These are phyloP conservation scores for Aplosporella prunicola DNA, from an alignment of 2,329 filamentous ascomycete genomes.

Conservation along the genomic window DNA sequence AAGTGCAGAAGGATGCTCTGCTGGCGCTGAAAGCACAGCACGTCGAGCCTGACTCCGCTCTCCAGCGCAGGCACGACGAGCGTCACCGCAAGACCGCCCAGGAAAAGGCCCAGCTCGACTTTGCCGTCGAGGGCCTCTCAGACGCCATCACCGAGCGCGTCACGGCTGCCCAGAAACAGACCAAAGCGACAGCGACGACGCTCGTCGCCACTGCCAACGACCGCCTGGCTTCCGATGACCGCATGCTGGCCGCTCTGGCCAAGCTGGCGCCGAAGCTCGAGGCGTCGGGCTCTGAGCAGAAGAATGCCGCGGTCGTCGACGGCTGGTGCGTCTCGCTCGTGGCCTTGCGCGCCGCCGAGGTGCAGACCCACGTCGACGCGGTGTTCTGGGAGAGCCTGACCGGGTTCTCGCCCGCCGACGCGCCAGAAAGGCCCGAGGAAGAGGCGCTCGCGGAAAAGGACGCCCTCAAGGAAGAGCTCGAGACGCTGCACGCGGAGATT, in stretches of 20 bases:
- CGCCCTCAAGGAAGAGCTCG: constrained; percentile 54
- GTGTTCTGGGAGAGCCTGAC: constrained; percentile 40
- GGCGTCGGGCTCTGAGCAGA: constrained; percentile 35
- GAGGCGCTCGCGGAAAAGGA: constrained; percentile 44
- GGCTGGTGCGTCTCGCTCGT: constrained; percentile 43
- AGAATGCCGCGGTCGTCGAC: constrained; percentile 45
- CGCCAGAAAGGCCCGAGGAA: constrained; percentile 19
- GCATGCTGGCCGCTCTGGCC: constrained; percentile 19
- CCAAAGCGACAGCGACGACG: constrained; percentile 34
- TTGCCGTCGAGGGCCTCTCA: constrained; percentile 24
- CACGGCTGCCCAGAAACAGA: constrained; percentile 38
- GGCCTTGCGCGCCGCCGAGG: constrained; percentile 30
- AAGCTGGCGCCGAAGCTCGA: constrained; percentile 41
- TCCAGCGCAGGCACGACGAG: constrained; percentile 30
- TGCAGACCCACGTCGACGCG: constrained; percentile 39
- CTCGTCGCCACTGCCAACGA: constrained; percentile 43
- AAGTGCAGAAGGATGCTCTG: constrained; percentile 53
- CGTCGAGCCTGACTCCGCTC: constrained; percentile 28
- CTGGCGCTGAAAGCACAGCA: constrained; percentile 43
- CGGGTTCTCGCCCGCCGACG: not conserved
- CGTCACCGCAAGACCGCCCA: constrained; percentile 26
- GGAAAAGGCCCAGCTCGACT: constrained; percentile 34
- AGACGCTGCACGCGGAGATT: constrained; percentile 61
- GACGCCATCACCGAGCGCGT: constrained; percentile 24
- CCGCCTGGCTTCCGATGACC: constrained; percentile 53